phyloP scores from a whole-genome alignment of 805 yeast species.

The Myxozyma neotropica region DNA sequence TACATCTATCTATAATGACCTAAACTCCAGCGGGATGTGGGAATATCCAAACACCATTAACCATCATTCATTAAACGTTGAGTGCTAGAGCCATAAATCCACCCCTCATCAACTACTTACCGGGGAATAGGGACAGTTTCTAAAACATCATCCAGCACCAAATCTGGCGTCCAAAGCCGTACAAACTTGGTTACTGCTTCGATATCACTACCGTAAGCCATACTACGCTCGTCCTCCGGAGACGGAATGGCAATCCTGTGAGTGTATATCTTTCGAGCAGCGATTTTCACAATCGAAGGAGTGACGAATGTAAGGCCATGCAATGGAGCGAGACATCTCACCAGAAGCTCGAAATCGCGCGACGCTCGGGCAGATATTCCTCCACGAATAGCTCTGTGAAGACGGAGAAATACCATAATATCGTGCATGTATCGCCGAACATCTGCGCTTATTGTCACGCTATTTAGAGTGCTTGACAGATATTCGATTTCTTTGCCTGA shows the following conservation, averaged over 20 bases:
- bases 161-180: constrained; percentile 50
- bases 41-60: too few relatives aligned
- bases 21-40: too few relatives aligned
- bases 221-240: constrained; percentile 54
- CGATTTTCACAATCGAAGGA: constrained; percentile 56
- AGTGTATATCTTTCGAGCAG: constrained; percentile 55
- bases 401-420: constrained; percentile 54
- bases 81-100: too few relatives aligned
- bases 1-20: too few relatives aligned
- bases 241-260: constrained; percentile 47
- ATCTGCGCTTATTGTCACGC: constrained; percentile 52
- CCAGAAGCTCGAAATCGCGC: constrained; percentile 47
- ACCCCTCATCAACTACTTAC: too few relatives aligned
- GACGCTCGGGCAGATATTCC: constrained; percentile 56
- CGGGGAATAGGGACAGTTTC: constrained; percentile 56
- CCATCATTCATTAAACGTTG: too few relatives aligned
- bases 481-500: constrained; percentile 17
- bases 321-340: constrained; percentile 49
- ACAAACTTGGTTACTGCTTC: constrained; percentile 48
- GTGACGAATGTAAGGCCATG: constrained; percentile 51
- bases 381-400: constrained; percentile 55
- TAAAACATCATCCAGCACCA: constrained; percentile 57
- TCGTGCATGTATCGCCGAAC: constrained; percentile 59
- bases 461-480: constrained; percentile 17
- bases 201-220: constrained; percentile 60